These are phyloP conservation scores for Kodamaea fukazawae DNA, from an alignment of 805 yeast species.

Conservation along the genomic window DNA sequence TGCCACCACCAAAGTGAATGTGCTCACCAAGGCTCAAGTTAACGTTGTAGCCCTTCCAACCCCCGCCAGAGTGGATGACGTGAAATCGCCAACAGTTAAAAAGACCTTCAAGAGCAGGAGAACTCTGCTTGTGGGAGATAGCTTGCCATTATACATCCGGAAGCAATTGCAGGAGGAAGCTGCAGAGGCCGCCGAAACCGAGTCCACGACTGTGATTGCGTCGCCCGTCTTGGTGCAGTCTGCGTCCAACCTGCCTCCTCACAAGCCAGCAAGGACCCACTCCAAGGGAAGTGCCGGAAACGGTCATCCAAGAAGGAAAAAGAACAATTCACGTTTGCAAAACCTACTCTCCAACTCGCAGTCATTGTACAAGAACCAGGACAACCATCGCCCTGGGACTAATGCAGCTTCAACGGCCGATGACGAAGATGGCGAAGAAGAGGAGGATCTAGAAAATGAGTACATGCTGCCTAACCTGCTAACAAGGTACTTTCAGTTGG, in stretches of 20 bases:
- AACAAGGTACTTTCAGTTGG: constrained; percentile 23
- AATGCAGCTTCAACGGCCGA: background rate
- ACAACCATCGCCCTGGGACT: background rate
- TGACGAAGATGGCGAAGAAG: constrained; percentile 15
- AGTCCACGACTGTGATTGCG: no score
- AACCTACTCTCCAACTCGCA: constrained; percentile 37
- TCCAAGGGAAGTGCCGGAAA: background rate
- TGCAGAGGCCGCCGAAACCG: background rate
- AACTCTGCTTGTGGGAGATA: constrained; percentile 34
- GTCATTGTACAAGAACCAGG: constrained; percentile 23
- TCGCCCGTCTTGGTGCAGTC: no score
- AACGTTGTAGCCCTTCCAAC: background rate
- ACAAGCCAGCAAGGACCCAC: background rate
- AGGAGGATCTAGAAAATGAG: constrained; percentile 30
- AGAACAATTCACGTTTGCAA: constrained; percentile 21
- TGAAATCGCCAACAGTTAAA: background rate
- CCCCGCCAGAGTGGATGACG: no score
- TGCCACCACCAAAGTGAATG: constrained; percentile 32
- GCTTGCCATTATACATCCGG: constrained; percentile 34
- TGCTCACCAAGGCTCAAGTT: constrained; percentile 27
- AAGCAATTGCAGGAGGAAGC: constrained; percentile 18
- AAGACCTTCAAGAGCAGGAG: constrained; percentile 19
- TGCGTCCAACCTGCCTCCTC: no score
- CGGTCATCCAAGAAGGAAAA: constrained; percentile 4
- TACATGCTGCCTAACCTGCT: constrained; percentile 43